phyloP scores from a whole-genome alignment of 2,329 filamentous ascomycete species.

The Cryphonectria parasitica region DNA sequence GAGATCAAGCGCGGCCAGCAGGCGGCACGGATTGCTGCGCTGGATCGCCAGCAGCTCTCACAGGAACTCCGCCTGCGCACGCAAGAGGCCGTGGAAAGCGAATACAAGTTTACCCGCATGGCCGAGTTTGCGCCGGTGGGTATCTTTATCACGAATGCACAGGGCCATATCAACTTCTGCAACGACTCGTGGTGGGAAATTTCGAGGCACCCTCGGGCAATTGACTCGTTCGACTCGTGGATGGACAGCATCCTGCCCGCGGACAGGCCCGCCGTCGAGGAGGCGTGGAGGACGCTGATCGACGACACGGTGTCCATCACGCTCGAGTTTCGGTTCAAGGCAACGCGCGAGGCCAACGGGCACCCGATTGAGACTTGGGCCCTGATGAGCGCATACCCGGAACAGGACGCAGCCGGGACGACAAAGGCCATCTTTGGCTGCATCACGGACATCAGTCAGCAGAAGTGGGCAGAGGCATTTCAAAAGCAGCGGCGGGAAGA shows the following conservation, averaged over 20 bases:
- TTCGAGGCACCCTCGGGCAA: constrained; percentile 65
- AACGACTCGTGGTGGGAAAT: constrained; percentile 82
- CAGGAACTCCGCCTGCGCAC: constrained; percentile 71
- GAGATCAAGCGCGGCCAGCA: constrained; percentile 76
- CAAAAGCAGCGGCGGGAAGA: constrained; percentile 79
- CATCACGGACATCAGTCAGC: constrained; percentile 83
- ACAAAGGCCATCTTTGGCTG: constrained; percentile 79
- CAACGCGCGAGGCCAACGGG: constrained; percentile 63
- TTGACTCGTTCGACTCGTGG: constrained; percentile 66
- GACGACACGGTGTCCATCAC: constrained; percentile 66
- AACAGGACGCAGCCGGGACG: constrained; percentile 64
- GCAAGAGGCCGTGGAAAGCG: constrained; percentile 66
- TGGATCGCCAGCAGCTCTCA: constrained; percentile 77
- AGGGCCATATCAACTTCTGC: constrained; percentile 74
- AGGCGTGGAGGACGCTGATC: constrained; percentile 63
- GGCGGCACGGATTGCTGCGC: constrained; percentile 73
- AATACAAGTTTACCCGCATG: constrained; percentile 82
- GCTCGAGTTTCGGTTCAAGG: constrained; percentile 76
- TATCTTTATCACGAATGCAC: constrained; percentile 79
- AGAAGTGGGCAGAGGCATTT: constrained; percentile 82
- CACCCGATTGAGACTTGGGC: constrained; percentile 74
- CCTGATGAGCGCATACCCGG: constrained; percentile 75
- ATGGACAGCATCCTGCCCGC: constrained; percentile 72
- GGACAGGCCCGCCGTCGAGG: constrained; percentile 62
- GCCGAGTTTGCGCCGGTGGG: constrained; percentile 83